Evolutionary conservation across 2,329 filamentous ascomycete species (phyloP).

Genomic region (Penicillium sp.): DNA sequence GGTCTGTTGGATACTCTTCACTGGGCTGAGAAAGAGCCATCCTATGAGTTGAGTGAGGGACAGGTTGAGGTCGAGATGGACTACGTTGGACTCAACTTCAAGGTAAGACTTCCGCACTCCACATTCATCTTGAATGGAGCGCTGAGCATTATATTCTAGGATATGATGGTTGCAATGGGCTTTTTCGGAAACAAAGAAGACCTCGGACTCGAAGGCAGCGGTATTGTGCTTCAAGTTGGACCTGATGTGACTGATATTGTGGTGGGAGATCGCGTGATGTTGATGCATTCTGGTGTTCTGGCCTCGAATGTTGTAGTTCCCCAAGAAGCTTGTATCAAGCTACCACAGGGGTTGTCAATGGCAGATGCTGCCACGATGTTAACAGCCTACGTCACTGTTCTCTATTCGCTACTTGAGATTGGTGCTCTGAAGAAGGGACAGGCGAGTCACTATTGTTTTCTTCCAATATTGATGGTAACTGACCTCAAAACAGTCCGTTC

Average conservation of each 20-base stretch:
- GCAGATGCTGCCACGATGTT: conserved; percentile 16
- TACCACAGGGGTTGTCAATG: conserved; percentile 11
- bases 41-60: neutral
- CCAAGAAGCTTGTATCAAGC: conserved; percentile 1
- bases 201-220: conserved; percentile 32
- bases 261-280: conserved; percentile 30
- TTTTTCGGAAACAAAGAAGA: conserved; percentile 20
- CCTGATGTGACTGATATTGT: conserved; percentile 19
- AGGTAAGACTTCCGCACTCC: neutral
- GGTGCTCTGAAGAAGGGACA: conserved; percentile 22
- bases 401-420: conserved; percentile 20
- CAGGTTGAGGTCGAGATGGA: conserved; percentile 14
- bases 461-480: neutral
- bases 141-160: conserved; percentile 1
- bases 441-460: neutral
- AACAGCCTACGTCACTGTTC: conserved; percentile 13
- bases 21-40: neutral
- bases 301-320: conserved; percentile 4
- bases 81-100: conserved; percentile 14
- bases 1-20: conserved; percentile 11
- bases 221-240: conserved; percentile 31
- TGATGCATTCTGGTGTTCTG: conserved; percentile 8
- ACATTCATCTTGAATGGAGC: neutral
- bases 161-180: conserved; percentile 30
- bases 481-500: conserved; percentile 10